These are phyloP conservation scores for Pichia sporocuriosa DNA, from an alignment of 805 yeast genomes.

Conservation along the genomic window DNA sequence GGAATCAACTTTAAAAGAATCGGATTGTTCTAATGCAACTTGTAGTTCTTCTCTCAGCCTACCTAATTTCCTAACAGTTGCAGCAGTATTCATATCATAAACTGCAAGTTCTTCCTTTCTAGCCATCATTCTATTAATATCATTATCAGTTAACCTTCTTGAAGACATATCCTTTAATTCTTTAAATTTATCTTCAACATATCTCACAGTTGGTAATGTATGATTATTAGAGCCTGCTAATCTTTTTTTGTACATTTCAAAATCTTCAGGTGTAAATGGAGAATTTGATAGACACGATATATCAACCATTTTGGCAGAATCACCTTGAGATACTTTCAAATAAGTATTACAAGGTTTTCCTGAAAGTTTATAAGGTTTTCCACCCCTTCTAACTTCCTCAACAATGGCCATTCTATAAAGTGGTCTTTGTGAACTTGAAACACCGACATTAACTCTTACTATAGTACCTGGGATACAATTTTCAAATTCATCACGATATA, in stretches of 20 bases:
- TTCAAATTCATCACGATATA: constrained; percentile 78
- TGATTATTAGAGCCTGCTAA: constrained; percentile 47
- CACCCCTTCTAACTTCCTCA: constrained; percentile 43
- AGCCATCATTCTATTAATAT: constrained; percentile 72
- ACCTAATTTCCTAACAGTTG: constrained; percentile 70
- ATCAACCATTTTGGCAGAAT: constrained; percentile 64
- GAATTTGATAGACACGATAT: constrained; percentile 78
- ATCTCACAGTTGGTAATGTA: constrained; percentile 55
- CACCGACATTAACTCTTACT: constrained; percentile 79
- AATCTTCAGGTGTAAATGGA: constrained; percentile 64
- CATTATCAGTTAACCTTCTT: constrained; percentile 60
- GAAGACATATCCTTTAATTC: constrained; percentile 58
- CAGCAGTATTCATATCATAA: constrained; percentile 53
- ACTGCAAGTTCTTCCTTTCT: constrained; percentile 56
- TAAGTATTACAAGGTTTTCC: constrained; percentile 42
- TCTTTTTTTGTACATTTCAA: constrained; percentile 57
- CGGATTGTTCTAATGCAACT: constrained; percentile 60
- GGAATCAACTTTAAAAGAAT: constrained; percentile 36
- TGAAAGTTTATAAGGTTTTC: constrained; percentile 37
- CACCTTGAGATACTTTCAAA: constrained; percentile 76
- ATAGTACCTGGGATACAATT: constrained; percentile 64
- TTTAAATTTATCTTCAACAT: constrained; percentile 55
- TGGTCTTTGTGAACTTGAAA: constrained; percentile 55
- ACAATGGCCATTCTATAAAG: constrained; percentile 81
- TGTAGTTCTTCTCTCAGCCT: constrained; percentile 65